Evolutionary conservation across 352 stramenopile species (phyloP).

Genomic region (Hyaloperonospora brassicae): DNA sequence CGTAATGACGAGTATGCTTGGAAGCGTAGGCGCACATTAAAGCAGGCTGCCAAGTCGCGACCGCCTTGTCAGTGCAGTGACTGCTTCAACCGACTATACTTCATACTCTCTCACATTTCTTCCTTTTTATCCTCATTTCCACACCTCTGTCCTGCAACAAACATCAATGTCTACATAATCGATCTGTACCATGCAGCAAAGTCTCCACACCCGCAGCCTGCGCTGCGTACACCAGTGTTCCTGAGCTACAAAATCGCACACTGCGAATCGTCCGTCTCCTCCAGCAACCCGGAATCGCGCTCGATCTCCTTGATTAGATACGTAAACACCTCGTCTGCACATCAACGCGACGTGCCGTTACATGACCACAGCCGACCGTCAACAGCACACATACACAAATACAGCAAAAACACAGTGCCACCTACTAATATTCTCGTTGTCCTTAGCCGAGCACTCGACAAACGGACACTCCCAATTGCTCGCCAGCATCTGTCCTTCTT

Average conservation of each 20-base stretch:
- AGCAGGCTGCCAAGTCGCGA: too few species aligned
- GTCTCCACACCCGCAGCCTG: too few species aligned
- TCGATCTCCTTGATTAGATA: slow-evolving; percentile 89
- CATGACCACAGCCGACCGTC: background rate
- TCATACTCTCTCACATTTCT: too few species aligned
- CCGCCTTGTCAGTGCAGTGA: too few species aligned
- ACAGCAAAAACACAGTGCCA: slow-evolving; percentile 8
- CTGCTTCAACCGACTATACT: too few species aligned
- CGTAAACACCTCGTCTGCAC: slow-evolving; percentile 82
- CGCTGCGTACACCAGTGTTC: background rate
- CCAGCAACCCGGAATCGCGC: slow-evolving; percentile 78
- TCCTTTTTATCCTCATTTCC: too few species aligned
- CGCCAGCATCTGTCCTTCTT: slow-evolving; percentile 86
- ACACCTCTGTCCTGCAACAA: too few species aligned
- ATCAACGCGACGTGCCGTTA: slow-evolving; percentile 4
- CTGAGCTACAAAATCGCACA: slow-evolving; percentile 73
- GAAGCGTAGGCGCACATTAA: too few species aligned
- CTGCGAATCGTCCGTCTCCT: slow-evolving; percentile 63
- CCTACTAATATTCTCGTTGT: slow-evolving; percentile 88
- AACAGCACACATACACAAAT: background rate
- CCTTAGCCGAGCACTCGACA: slow-evolving; percentile 91
- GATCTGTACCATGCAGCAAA: too few species aligned
- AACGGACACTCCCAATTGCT: slow-evolving; percentile 90
- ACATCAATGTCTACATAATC: too few species aligned
- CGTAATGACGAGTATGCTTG: too few species aligned